Percentiles rank a stretch among this genome's conserved stretches.
Conservation (phyloP, 352 stramenopile species). For the Phytophthora meadii region DNA sequence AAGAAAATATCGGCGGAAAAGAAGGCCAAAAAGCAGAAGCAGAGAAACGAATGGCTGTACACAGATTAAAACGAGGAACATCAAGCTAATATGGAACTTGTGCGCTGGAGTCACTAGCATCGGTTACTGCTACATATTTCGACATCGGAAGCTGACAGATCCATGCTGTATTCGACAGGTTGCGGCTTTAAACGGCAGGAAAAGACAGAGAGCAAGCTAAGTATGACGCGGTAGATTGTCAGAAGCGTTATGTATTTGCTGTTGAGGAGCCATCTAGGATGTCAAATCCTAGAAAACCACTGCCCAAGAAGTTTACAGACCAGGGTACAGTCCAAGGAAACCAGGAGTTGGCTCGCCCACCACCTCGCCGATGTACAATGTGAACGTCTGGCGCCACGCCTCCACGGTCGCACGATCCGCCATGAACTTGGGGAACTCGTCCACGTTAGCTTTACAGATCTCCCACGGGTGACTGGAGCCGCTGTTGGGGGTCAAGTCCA, state of each 20-base stretch:
- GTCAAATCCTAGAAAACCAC: not conserved
- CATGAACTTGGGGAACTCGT: slow-evolving; percentile 56
- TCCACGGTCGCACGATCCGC: slow-evolving; percentile 53
- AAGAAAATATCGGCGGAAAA: slow-evolving; percentile 87
- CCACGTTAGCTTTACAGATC: slow-evolving; percentile 36
- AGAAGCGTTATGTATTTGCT: not conserved
- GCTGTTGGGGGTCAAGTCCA: slow-evolving; percentile 42
- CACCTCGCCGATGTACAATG: slow-evolving; percentile 66
- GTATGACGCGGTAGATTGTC: not conserved
- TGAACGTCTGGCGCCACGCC: slow-evolving; percentile 47
- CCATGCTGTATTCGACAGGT: no score
- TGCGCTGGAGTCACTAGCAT: not conserved
- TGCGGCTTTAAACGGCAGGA: no score
- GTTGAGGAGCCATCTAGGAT: not conserved
- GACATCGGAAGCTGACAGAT: no score
- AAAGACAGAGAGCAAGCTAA: no score
- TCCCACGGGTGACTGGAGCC: slow-evolving; percentile 44
- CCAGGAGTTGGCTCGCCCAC: slow-evolving; percentile 47
- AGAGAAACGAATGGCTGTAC: slow-evolving; percentile 88
- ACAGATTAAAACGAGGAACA: slow-evolving; percentile 52
- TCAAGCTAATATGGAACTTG: not conserved
- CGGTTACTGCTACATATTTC: no score
- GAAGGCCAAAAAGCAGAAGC: slow-evolving; percentile 87
- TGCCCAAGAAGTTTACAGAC: slow-evolving; percentile 24
- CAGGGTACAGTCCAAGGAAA: slow-evolving; percentile 47